These are phyloP conservation scores for Mycena sp. DNA, from an alignment of 1,284 basidiomycete species.

Conservation along the genomic window DNA sequence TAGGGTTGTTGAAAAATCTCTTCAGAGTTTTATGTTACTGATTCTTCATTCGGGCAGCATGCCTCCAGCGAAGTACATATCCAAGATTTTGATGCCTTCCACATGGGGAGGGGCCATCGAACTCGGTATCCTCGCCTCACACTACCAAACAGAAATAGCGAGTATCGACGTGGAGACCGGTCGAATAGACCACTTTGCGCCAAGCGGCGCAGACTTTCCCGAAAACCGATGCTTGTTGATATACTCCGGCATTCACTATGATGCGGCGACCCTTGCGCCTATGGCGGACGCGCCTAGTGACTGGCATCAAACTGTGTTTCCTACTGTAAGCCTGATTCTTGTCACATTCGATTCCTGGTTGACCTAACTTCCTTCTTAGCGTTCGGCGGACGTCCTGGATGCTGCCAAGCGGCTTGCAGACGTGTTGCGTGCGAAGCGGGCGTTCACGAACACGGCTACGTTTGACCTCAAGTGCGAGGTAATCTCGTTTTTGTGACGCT, in stretches of 20 bases:
- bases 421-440: constrained; percentile 76
- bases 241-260: constrained; percentile 96
- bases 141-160: constrained; percentile 86
- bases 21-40: constrained; percentile 2
- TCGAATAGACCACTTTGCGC: constrained; percentile 85
- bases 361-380: constrained; percentile 1
- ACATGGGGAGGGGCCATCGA: constrained; percentile 97
- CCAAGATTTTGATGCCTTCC: constrained; percentile 79
- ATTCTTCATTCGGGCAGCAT: constrained; percentile 57
- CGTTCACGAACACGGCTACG: constrained; percentile 91
- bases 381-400: constrained; percentile 63
- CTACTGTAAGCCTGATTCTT: constrained; percentile 57
- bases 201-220: constrained; percentile 44
- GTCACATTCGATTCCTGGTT: not conserved
- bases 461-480: constrained; percentile 90
- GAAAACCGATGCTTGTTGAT: constrained; percentile 72
- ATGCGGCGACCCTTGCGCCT: constrained; percentile 87
- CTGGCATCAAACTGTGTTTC: constrained; percentile 91
- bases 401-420: constrained; percentile 80
- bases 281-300: constrained; percentile 76
- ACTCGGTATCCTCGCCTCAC: constrained; percentile 81
- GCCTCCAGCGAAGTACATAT: constrained; percentile 79
- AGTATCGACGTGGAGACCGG: constrained; percentile 94
- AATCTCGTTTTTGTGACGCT: not conserved
- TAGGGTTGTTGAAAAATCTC: constrained; percentile 74